Conservation (phyloP, 2,329 filamentous ascomycete species). For the Furcasterigmium sp. region DNA sequence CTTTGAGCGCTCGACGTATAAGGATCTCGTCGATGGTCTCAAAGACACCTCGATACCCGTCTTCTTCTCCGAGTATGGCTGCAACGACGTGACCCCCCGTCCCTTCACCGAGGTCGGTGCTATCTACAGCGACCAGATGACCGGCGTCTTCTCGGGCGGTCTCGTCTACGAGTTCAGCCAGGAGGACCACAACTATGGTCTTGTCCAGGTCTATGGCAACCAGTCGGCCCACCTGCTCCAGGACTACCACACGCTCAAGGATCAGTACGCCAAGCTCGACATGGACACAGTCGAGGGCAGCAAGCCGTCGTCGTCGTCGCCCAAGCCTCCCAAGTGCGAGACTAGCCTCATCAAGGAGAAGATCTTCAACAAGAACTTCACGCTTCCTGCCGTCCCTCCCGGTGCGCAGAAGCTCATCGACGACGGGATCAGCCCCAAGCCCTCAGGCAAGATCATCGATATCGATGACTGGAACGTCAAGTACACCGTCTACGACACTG, state of each 20-base stretch:
- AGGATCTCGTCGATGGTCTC: constrained; percentile 61
- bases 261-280: constrained; percentile 71
- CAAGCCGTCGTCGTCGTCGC: constrained; percentile 48
- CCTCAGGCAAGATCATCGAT: constrained; percentile 61
- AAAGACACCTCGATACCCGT: constrained; percentile 61
- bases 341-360: constrained; percentile 59
- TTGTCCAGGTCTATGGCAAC: constrained; percentile 57
- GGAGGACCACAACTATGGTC: constrained; percentile 61
- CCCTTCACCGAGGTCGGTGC: constrained; percentile 70
- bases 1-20: constrained; percentile 58
- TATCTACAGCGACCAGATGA: constrained; percentile 70
- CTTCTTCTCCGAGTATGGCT: constrained; percentile 80
- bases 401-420: constrained; percentile 69
- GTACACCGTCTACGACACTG: constrained; percentile 32
- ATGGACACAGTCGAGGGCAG: constrained; percentile 59
- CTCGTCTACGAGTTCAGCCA: constrained; percentile 78
- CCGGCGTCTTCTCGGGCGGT: constrained; percentile 63
- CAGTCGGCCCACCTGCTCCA: constrained; percentile 51
- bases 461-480: constrained; percentile 59
- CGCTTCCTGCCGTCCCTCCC: constrained; percentile 62
- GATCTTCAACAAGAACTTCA: constrained; percentile 75
- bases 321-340: constrained; percentile 57
- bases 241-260: constrained; percentile 70
- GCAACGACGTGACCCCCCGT: constrained; percentile 67
- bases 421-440: constrained; percentile 63